A percentile compares a stretch with the other conserved stretches of the same genome.
Conservation (phyloP, 441 rosid genomes). For the Erodium trifolium region DNA sequence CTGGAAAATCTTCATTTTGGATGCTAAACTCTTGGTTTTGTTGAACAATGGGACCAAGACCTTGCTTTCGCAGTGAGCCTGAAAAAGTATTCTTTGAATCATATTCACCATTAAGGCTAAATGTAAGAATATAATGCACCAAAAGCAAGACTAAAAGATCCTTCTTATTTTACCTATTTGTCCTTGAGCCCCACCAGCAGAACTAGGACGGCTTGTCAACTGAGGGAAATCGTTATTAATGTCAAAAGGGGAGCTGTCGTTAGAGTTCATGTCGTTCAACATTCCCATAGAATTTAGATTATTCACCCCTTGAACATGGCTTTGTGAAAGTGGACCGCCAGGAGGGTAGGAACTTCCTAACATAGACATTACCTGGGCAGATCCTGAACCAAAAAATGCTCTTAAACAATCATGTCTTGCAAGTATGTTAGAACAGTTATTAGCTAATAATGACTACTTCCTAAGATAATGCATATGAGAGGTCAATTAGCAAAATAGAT, state of each 20-base stretch:
- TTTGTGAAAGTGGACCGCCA: conserved; percentile 80
- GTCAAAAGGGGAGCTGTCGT: conserved; percentile 75
- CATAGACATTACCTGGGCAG: conserved; percentile 84
- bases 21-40: conserved; percentile 99
- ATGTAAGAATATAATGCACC: conserved; percentile 12
- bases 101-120: conserved; percentile 15
- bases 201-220: conserved; percentile 80
- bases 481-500: background rate
- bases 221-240: conserved; percentile 89
- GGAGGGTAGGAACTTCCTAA: conserved; percentile 58
- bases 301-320: conserved; percentile 75
- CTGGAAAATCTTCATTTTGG: conserved; percentile 98
- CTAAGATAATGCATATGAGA: background rate
- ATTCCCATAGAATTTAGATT: conserved; percentile 77
- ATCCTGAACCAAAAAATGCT: conserved; percentile 49
- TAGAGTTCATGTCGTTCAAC: conserved; percentile 73
- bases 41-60: conserved; percentile 85
- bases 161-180: conserved; percentile 53
- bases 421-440: background rate
- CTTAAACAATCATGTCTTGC: background rate
- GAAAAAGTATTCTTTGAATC: conserved; percentile 22
- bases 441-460: background rate
- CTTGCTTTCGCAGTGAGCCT: conserved; percentile 82
- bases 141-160: conserved; percentile 13
- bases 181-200: conserved; percentile 93